These are phyloP conservation scores for Starmerella asiatica DNA, from an alignment of 805 yeast species.

Conservation along the genomic window DNA sequence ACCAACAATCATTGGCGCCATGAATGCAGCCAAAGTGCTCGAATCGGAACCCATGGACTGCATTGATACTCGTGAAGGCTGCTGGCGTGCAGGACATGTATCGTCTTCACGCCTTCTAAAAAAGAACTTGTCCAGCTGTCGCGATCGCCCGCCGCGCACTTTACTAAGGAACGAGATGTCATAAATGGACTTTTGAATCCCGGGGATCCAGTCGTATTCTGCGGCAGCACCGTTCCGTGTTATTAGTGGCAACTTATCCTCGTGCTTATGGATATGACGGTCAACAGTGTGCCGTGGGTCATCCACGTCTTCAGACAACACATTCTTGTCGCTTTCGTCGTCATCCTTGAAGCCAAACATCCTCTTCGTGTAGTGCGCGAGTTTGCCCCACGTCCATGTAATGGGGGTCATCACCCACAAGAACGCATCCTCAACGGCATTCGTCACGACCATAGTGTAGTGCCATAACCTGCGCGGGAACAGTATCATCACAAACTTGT, in stretches of 20 bases:
- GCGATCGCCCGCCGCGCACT: slow-evolving; percentile 32
- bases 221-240: slow-evolving; percentile 5
- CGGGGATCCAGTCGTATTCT: slow-evolving; percentile 30
- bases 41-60: slow-evolving; percentile 12
- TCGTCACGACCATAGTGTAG: slow-evolving; percentile 20
- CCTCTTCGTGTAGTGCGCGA: slow-evolving; percentile 7
- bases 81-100: neutral
- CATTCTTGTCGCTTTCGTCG: slow-evolving; percentile 20
- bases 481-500: slow-evolving; percentile 48
- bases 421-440: slow-evolving; percentile 19
- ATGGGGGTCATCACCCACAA: slow-evolving; percentile 20
- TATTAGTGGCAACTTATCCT: slow-evolving; percentile 1
- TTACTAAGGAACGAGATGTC: slow-evolving; percentile 27
- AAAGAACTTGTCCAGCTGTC: slow-evolving; percentile 13
- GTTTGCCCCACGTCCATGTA: slow-evolving; percentile 11
- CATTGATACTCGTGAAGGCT: slow-evolving; percentile 4
- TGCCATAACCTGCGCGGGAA: slow-evolving; percentile 52
- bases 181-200: slow-evolving; percentile 29
- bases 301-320: neutral
- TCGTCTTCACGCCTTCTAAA: neutral
- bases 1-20: slow-evolving; percentile 44
- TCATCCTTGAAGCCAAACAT: slow-evolving; percentile 15
- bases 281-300: slow-evolving; percentile 7
- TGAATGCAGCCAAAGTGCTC: slow-evolving; percentile 21
- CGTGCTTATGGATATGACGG: slow-evolving; percentile 4